Conservation (phyloP, 2,329 filamentous ascomycete genomes). For the Fusarium coffeatum region DNA sequence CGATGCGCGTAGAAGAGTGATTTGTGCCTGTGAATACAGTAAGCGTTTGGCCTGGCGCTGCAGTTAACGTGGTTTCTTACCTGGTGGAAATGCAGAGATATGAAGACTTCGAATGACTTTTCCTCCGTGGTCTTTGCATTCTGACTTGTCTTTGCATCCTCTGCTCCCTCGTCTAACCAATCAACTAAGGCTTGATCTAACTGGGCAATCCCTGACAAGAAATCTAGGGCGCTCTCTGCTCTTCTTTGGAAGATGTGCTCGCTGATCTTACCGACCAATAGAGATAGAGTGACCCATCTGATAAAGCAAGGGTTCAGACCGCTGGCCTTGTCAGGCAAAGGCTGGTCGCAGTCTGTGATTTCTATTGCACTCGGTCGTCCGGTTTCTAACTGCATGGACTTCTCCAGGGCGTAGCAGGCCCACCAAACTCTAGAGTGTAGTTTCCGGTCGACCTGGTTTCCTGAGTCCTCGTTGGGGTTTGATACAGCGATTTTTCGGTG, state of each 20-base stretch:
- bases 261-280: constrained; percentile 34
- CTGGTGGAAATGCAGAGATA: constrained; percentile 38
- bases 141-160: constrained; percentile 22
- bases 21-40: constrained; percentile 22
- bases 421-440: constrained; percentile 37
- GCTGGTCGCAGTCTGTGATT: constrained; percentile 35
- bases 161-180: constrained; percentile 26
- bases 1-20: constrained; percentile 35
- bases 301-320: constrained; percentile 18
- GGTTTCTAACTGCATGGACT: constrained; percentile 34
- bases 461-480: neutral
- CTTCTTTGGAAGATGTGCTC: constrained; percentile 36
- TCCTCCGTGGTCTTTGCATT: constrained; percentile 12
- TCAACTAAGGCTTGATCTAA: constrained; percentile 36
- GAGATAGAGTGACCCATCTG: constrained; percentile 36
- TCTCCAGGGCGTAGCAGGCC: constrained; percentile 38
- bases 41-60: neutral
- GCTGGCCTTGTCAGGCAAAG: constrained; percentile 16
- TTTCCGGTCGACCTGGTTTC: constrained; percentile 9
- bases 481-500: constrained; percentile 25
- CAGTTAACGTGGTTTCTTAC: neutral
- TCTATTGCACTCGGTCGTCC: constrained; percentile 32
- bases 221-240: constrained; percentile 21
- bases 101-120: constrained; percentile 19
- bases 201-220: constrained; percentile 27